Evolutionary conservation across 495 filamentous ascomycete genomes (phyloP).

Genomic region (Tuber calosporum): DNA sequence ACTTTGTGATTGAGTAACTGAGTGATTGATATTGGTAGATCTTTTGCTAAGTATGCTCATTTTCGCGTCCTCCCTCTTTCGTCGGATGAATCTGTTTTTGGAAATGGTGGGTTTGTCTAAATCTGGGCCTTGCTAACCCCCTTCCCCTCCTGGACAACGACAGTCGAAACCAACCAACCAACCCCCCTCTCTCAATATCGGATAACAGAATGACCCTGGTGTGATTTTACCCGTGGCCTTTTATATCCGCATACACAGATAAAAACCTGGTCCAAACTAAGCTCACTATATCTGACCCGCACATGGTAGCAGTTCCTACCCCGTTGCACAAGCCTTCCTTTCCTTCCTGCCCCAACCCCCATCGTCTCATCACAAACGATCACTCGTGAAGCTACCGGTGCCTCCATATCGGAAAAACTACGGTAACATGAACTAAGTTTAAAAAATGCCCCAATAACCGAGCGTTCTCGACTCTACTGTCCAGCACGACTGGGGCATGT

Average conservation of each 20-base stretch:
- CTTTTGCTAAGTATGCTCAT: slow-evolving; percentile 4
- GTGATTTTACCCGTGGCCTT: background rate
- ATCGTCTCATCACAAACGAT: background rate
- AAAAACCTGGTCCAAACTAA: background rate
- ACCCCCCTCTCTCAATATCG: background rate
- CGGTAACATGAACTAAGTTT: background rate
- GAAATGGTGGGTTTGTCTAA: background rate
- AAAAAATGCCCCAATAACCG: background rate
- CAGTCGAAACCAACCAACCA: background rate
- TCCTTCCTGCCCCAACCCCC: background rate
- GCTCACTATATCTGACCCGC: background rate
- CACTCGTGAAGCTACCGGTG: background rate
- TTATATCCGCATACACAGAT: background rate
- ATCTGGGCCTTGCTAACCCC: background rate
- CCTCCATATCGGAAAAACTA: background rate
- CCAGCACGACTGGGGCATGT: background rate
- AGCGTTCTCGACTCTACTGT: background rate
- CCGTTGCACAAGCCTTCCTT: background rate
- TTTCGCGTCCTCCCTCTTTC: background rate
- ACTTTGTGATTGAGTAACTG: background rate
- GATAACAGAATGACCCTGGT: background rate
- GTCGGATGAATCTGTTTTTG: background rate
- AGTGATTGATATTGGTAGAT: background rate
- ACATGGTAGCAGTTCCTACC: background rate
- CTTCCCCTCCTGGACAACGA: background rate